phyloP scores from a whole-genome alignment of 352 stramenopile species.

The Globisporangium sylvaticum region DNA sequence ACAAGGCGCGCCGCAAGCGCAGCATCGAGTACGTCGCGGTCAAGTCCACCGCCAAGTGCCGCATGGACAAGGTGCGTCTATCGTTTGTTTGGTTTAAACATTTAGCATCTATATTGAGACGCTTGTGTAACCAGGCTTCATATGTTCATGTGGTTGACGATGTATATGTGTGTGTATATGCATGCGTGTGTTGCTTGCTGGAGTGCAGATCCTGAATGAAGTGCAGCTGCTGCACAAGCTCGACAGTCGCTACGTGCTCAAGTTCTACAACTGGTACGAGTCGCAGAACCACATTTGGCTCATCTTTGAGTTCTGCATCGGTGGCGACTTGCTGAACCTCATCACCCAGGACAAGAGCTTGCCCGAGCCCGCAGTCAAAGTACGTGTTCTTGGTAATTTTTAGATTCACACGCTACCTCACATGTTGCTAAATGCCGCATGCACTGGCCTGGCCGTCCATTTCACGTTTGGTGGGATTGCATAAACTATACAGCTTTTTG shows the following conservation, averaged over 20 bases:
- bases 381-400: constrained; percentile 15
- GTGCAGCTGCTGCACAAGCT: constrained; percentile 88
- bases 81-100: background rate
- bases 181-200: background rate
- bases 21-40: constrained; percentile 93
- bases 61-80: constrained; percentile 85
- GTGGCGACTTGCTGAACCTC: constrained; percentile 87
- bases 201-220: constrained; percentile 74
- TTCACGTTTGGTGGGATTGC: background rate
- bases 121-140: background rate
- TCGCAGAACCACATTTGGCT: constrained; percentile 95
- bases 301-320: constrained; percentile 93
- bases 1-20: constrained; percentile 90
- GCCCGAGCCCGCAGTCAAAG: constrained; percentile 72
- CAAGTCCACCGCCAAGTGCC: constrained; percentile 90
- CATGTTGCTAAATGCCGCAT: background rate
- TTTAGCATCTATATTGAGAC: constrained; percentile 7
- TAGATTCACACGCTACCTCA: background rate
- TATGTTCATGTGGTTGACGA: background rate
- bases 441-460: background rate
- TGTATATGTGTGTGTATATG: background rate
- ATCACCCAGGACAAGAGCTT: constrained; percentile 86
- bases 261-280: constrained; percentile 96
- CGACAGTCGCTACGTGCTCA: constrained; percentile 81
- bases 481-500: constrained; percentile 42